Conservation (phyloP, 2,329 filamentous ascomycete genomes). For the Xylariomycetidae sp. region DNA sequence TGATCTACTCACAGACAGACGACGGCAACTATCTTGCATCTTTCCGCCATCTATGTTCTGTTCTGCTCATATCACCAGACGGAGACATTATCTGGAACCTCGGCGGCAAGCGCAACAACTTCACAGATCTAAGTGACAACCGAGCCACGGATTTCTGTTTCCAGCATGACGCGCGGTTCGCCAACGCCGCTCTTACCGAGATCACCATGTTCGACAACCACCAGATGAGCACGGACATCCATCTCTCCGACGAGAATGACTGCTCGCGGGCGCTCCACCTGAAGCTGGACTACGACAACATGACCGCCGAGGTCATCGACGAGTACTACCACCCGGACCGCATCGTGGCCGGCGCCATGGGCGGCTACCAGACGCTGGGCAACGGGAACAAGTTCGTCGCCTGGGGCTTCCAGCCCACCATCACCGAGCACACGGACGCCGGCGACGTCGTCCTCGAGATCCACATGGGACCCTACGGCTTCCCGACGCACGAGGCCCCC, state of each 20-base stretch:
- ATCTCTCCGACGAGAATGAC: neutral
- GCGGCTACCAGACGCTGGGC: neutral
- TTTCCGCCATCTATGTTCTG: conserved; percentile 1
- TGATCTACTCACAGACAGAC: neutral
- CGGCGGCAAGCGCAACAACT: conserved; percentile 6
- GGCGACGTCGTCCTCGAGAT: conserved; percentile 1
- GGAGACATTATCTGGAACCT: conserved; percentile 4
- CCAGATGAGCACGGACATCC: neutral
- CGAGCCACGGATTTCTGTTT: conserved; percentile 4
- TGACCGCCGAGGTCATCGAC: conserved; percentile 2
- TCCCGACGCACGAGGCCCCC: neutral
- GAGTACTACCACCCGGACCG: conserved; percentile 3
- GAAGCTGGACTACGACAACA: conserved; percentile 4
- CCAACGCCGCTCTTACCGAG: neutral
- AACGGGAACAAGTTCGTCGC: conserved; percentile 1
- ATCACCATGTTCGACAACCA: conserved; percentile 19
- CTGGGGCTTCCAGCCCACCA: conserved; percentile 3
- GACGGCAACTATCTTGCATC: conserved; percentile 4
- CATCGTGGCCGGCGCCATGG: neutral
- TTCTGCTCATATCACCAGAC: conserved; percentile 1
- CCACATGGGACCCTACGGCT: neutral
- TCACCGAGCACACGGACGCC: conserved; percentile 1
- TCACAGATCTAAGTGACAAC: conserved; percentile 4
- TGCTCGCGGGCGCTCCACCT: conserved; percentile 2
- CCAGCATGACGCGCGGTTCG: conserved; percentile 7